These are phyloP conservation scores for Starmerella bacillaris DNA, from an alignment of 805 yeast species.

Conservation along the genomic window DNA sequence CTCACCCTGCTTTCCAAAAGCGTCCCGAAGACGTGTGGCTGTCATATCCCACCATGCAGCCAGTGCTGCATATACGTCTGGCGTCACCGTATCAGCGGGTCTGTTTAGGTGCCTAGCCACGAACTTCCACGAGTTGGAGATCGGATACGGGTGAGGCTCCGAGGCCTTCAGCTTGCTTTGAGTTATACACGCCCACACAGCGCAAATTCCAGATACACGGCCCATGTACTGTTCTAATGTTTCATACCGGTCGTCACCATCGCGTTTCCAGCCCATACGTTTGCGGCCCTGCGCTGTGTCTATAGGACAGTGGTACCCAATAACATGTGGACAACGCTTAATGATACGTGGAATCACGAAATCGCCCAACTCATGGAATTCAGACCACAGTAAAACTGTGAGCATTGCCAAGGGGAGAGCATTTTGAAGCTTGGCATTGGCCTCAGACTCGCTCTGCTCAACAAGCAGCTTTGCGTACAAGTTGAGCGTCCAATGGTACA, in stretches of 20 bases:
- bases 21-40: slow-evolving; percentile 35
- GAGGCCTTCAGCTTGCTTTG: slow-evolving; percentile 26
- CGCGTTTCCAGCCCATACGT: slow-evolving; percentile 75
- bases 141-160: slow-evolving; percentile 36
- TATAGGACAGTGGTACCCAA: slow-evolving; percentile 61
- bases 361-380: slow-evolving; percentile 35
- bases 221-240: slow-evolving; percentile 60
- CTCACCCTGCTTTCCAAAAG: slow-evolving; percentile 50
- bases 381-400: slow-evolving; percentile 35
- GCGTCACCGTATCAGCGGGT: slow-evolving; percentile 32
- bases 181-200: slow-evolving; percentile 62
- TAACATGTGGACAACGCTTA: slow-evolving; percentile 75
- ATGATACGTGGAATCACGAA: slow-evolving; percentile 61
- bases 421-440: slow-evolving; percentile 55
- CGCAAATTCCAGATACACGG: slow-evolving; percentile 67
- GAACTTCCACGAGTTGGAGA: slow-evolving; percentile 46
- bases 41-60: slow-evolving; percentile 89
- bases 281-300: slow-evolving; percentile 67
- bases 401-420: slow-evolving; percentile 65
- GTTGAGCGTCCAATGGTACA: slow-evolving; percentile 59
- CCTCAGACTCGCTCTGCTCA: slow-evolving; percentile 85
- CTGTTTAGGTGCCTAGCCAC: slow-evolving; percentile 55
- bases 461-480: slow-evolving; percentile 71
- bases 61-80: slow-evolving; percentile 52
- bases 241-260: slow-evolving; percentile 25